phyloP scores from a whole-genome alignment of 352 stramenopile genomes.

The Bremia lactucae region DNA sequence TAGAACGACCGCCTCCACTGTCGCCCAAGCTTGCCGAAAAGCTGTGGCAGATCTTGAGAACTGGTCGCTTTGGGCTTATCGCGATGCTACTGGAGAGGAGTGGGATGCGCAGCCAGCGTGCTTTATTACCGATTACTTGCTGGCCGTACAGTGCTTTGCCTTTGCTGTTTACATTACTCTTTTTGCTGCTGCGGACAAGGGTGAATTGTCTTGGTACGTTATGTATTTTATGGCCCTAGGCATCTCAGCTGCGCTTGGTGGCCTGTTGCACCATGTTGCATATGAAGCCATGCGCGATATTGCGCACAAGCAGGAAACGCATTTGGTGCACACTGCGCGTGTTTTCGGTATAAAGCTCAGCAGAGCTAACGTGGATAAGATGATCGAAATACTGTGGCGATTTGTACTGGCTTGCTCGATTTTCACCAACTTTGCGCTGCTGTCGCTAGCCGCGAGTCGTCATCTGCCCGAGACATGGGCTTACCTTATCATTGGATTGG shows the following conservation, averaged over 20 bases:
- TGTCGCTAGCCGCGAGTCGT: conserved; percentile 63
- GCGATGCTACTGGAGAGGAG: conserved; percentile 60
- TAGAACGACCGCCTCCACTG: conserved; percentile 12
- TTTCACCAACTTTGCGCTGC: conserved; percentile 76
- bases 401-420: conserved; percentile 76
- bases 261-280: conserved; percentile 70
- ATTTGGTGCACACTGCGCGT: conserved; percentile 44
- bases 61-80: conserved; percentile 73
- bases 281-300: conserved; percentile 67
- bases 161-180: conserved; percentile 72
- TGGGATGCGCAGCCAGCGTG: conserved; percentile 81
- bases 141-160: conserved; percentile 75
- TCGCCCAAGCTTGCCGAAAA: conserved; percentile 51
- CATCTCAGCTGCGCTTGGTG: conserved; percentile 65
- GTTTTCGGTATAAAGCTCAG: conserved; percentile 69
- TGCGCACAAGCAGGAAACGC: conserved; percentile 61
- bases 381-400: conserved; percentile 71
- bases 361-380: conserved; percentile 54
- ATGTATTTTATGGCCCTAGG: conserved; percentile 83
- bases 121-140: conserved; percentile 83
- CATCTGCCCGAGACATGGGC: conserved; percentile 69
- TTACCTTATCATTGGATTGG: conserved; percentile 60
- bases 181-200: conserved; percentile 46
- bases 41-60: conserved; percentile 64
- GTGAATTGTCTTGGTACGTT: conserved; percentile 57